Percentiles rank a stretch among this genome's conserved stretches.
Conservation (phyloP, 306 rosid species). For the Malus sieversii region DNA sequence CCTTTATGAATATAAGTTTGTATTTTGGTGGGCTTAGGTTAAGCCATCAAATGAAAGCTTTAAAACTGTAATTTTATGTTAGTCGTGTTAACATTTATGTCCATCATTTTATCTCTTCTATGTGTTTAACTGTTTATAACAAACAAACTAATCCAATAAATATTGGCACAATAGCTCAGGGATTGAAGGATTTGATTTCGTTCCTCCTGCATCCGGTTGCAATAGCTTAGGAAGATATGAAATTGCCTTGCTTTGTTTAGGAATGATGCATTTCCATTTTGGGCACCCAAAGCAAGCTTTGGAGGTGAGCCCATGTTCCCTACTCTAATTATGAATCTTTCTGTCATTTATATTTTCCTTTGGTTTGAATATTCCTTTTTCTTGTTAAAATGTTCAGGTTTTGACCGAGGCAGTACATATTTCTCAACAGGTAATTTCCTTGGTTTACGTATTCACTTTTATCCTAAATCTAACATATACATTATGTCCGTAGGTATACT, state of each 20-base stretch:
- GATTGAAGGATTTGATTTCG: slow-evolving; percentile 86
- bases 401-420: slow-evolving; percentile 89
- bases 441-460: background rate
- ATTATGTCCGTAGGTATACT: background rate
- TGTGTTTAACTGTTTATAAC: background rate
- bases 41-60: background rate
- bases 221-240: slow-evolving; percentile 78
- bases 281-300: slow-evolving; percentile 94
- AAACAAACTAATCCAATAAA: slow-evolving; percentile 31
- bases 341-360: background rate
- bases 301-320: slow-evolving; percentile 45
- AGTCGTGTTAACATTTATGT: background rate
- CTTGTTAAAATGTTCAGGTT: slow-evolving; percentile 48
- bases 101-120: background rate
- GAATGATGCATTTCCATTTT: slow-evolving; percentile 95
- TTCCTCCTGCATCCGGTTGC: slow-evolving; percentile 54
- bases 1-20: background rate
- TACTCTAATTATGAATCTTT: slow-evolving; percentile 1
- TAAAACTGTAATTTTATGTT: background rate
- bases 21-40: background rate
- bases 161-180: slow-evolving; percentile 88
- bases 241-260: slow-evolving; percentile 75
- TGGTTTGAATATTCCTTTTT: slow-evolving; percentile 13
- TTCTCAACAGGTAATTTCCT: slow-evolving; percentile 75
- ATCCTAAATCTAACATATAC: background rate